Evolutionary conservation across 345 rosid species (phyloP).

Genomic region (Eucalyptus tenuipes): DNA sequence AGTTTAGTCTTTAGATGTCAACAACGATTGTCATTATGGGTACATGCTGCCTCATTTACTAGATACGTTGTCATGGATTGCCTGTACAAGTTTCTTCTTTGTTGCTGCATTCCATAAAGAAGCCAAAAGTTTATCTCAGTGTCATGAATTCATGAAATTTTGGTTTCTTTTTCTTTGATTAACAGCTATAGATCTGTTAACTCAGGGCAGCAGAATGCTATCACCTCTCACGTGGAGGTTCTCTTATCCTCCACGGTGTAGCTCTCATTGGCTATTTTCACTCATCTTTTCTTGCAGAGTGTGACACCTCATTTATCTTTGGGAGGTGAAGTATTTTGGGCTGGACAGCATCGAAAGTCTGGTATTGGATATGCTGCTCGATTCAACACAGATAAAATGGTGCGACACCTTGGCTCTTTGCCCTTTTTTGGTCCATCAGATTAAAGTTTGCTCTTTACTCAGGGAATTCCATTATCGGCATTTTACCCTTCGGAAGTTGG

Average conservation of each 20-base stretch:
- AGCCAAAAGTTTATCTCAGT: background rate
- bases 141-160: background rate
- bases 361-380: constrained; percentile 95
- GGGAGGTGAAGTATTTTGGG: constrained; percentile 97
- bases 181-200: background rate
- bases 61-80: background rate
- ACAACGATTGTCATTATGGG: background rate
- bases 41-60: background rate
- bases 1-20: background rate
- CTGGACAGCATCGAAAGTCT: constrained; percentile 92
- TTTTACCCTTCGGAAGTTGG: background rate
- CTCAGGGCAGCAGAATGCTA: background rate
- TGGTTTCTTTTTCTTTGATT: background rate
- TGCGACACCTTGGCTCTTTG: constrained; percentile 2
- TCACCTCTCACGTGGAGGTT: background rate
- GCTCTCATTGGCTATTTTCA: background rate
- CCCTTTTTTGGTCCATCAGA: background rate
- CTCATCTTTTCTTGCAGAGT: constrained; percentile 34
- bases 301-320: constrained; percentile 60
- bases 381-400: constrained; percentile 91
- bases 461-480: background rate
- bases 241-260: background rate
- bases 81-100: background rate
- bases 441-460: background rate
- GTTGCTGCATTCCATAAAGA: background rate